phyloP scores from a whole-genome alignment of 73 alveolate species.

The Paramecium sonneborni region DNA sequence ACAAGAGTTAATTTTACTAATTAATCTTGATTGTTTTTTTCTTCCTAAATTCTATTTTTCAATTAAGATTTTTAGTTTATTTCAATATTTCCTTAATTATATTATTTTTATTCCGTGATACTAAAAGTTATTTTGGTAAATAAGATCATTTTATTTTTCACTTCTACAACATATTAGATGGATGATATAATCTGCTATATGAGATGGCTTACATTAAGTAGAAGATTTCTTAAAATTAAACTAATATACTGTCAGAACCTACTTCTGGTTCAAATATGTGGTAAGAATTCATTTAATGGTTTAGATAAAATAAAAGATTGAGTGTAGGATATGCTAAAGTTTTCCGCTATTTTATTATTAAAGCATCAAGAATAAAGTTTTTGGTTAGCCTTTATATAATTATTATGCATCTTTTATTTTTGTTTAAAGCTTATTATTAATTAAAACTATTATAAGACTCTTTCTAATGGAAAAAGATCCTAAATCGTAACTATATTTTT shows the following conservation, averaged over 20 bases:
- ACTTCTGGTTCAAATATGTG: slow-evolving; percentile 60
- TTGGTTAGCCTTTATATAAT: background rate
- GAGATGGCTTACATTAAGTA: slow-evolving; percentile 55
- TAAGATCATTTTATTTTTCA: too few species aligned
- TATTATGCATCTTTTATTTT: background rate
- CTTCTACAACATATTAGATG: slow-evolving; percentile 73
- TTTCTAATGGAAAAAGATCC: background rate
- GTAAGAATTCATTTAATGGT: slow-evolving; percentile 68
- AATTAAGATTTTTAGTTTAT: too few species aligned
- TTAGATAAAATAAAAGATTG: slow-evolving; percentile 69
- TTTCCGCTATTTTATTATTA: slow-evolving; percentile 60
- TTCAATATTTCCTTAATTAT: too few species aligned
- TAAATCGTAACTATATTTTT: background rate
- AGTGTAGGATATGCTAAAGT: slow-evolving; percentile 73
- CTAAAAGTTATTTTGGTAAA: too few species aligned
- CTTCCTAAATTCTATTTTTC: too few species aligned
- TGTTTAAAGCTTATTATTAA: background rate
- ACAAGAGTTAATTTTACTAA: too few species aligned
- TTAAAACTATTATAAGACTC: background rate
- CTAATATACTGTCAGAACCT: slow-evolving; percentile 68
- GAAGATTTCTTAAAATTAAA: background rate
- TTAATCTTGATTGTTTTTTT: too few species aligned
- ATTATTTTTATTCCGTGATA: too few species aligned
- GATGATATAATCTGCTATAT: slow-evolving; percentile 71
- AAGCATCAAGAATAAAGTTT: background rate